These are phyloP conservation scores for Linanthus parryae DNA, from an alignment of 148 eudicot species.

Conservation along the genomic window DNA sequence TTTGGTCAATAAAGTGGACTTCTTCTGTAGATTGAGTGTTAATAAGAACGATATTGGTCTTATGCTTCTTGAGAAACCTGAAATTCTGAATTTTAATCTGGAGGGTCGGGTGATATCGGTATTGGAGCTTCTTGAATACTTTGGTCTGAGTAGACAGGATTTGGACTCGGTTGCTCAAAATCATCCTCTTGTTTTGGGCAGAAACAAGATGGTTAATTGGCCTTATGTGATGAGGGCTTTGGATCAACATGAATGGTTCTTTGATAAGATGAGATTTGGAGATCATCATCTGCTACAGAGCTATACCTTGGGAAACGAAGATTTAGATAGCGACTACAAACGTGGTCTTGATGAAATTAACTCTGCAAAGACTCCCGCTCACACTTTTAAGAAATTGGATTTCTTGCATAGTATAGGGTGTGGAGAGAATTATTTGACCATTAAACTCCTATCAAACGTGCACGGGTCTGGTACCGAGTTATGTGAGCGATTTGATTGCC, in stretches of 20 bases:
- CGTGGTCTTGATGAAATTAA: constrained; percentile 26
- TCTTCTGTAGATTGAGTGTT: constrained; percentile 47
- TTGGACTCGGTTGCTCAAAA: constrained; percentile 21
- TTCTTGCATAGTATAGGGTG: constrained; percentile 68
- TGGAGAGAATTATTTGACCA: constrained; percentile 45
- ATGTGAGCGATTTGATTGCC: constrained; percentile 53
- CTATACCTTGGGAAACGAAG: constrained; percentile 33
- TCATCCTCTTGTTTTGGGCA: constrained; percentile 54
- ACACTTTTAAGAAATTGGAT: constrained; percentile 33
- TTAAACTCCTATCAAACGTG: constrained; percentile 26
- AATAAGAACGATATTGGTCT: constrained; percentile 36
- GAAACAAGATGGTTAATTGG: constrained; percentile 55
- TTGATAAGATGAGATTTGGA: too few species aligned
- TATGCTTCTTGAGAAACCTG: constrained; percentile 52
- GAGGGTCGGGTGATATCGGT: constrained; percentile 40
- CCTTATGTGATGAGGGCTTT: too few species aligned
- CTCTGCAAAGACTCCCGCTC: constrained; percentile 17
- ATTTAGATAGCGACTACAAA: constrained; percentile 28
- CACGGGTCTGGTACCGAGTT: constrained; percentile 39
- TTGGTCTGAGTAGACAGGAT: constrained; percentile 27
- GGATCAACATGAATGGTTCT: too few species aligned
- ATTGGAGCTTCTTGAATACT: constrained; percentile 41
- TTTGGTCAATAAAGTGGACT: constrained; percentile 41
- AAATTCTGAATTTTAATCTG: constrained; percentile 40
- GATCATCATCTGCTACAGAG: too few species aligned